phyloP scores from a whole-genome alignment of 306 rosid species.

The Calophaca sinica region DNA sequence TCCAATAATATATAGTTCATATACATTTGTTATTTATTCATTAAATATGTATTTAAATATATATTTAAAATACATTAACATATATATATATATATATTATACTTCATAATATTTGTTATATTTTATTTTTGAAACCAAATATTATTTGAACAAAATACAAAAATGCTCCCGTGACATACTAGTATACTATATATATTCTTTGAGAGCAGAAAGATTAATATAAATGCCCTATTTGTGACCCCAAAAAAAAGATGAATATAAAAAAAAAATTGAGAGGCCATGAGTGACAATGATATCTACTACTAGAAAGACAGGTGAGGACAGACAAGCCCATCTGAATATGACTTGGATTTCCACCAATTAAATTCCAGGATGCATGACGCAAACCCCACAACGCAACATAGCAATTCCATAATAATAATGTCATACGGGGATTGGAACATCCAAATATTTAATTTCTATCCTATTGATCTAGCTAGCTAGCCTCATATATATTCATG shows the following conservation, averaged over 20 bases:
- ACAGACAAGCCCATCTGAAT: constrained; percentile 48
- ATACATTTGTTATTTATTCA: too few relatives aligned
- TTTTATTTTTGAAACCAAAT: too few relatives aligned
- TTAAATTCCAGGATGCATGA: constrained; percentile 28
- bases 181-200: too few relatives aligned
- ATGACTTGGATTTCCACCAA: constrained; percentile 71
- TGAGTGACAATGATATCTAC: constrained; percentile 51
- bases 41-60: too few relatives aligned
- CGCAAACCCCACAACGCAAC: constrained; percentile 46
- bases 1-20: too few relatives aligned
- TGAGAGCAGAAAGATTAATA: not conserved
- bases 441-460: constrained; percentile 21
- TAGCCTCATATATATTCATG: constrained; percentile 23
- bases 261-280: not conserved
- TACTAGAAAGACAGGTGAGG: constrained; percentile 46
- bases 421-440: constrained; percentile 25
- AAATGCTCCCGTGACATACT: too few relatives aligned
- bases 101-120: too few relatives aligned
- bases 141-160: too few relatives aligned
- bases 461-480: not conserved
- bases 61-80: too few relatives aligned
- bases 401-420: constrained; percentile 37
- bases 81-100: too few relatives aligned
- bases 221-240: too few relatives aligned
- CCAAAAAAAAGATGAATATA: constrained; percentile 20